Base-by-base conservation (phyloP, 768 basidiomycete species). In the Amanita subjunquillea region DNA sequence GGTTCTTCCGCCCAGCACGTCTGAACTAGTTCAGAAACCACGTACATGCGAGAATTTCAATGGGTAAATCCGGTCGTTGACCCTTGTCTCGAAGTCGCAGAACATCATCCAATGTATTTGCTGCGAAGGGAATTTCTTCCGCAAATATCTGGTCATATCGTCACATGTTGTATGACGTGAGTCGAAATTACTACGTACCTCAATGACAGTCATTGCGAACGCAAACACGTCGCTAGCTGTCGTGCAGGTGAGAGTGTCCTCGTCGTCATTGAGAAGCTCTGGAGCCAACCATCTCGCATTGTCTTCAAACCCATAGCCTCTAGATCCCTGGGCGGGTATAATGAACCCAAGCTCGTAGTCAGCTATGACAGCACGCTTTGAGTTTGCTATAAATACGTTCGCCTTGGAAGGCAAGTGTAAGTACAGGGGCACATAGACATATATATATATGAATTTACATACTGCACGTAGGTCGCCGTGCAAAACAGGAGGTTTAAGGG, bases 211-310 rank as follows among this genome's bases (percentile, higher is more conserved):
- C 61, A 65, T 66, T 2, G 54, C 66, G 32, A 60, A 62, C 0
- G 66, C 59, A 52, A 60, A 68, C 2, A 68, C 46, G 42, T 67
- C 64, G 30, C 56, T 62, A 6, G 53, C 39, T 15, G 22, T 54
- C 4, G 60, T 55, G 39, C 50, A 59, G n/a, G 51, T 25, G 2
- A 49, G 27, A 10, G 32, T n/a, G 1, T 54, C 39, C 15, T 55
- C 46, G 13, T 40, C 47, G 1, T 34, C 40, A 5, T 58, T 39
- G 7, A 67, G 58, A 10, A 68, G 53, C 55, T 69, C 68, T 0
- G 67, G 67, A 1, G 67, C 65, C 29, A 57, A 62, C 68, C 68
- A 69, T 37, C 67, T 43, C 9, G 57, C 57, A 12, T 55, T 57
- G 2, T 63, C 64, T 1, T 60, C 60, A 3, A 60, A 59, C 23